Percentiles rank a stretch among this genome's conserved stretches.
phyloP scores from a whole-genome alignment of 2,329 filamentous ascomycete genomes.

The Trichoderma atroviride region DNA sequence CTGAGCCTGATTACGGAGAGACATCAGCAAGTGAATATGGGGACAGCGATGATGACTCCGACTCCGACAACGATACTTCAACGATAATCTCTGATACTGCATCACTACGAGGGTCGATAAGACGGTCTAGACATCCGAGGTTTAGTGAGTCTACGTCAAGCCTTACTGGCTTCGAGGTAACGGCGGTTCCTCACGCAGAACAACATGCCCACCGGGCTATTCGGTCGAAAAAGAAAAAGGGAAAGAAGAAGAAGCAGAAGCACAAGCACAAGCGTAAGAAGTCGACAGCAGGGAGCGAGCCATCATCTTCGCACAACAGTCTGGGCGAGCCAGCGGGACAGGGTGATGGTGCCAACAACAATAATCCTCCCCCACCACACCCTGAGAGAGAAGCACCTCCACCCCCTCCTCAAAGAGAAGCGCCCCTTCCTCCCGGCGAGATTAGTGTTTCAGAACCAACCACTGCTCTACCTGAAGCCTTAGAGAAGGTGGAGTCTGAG shows the following conservation, averaged over 20 bases:
- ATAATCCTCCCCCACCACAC: not conserved
- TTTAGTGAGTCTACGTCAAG: not conserved
- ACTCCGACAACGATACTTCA: not conserved
- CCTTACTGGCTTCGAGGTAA: slow-evolving; percentile 12
- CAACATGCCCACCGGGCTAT: not conserved
- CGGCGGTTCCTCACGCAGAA: not conserved
- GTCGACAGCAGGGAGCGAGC: slow-evolving; percentile 6
- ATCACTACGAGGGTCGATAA: not conserved
- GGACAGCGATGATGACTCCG: not conserved
- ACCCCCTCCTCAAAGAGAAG: not conserved
- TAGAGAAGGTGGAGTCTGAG: not conserved
- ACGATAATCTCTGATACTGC: not conserved
- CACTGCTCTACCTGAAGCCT: not conserved
- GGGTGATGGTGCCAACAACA: not conserved
- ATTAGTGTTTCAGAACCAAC: not conserved
- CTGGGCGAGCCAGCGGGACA: not conserved
- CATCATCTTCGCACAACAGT: slow-evolving; percentile 8
- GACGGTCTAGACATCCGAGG: not conserved
- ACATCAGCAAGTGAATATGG: not conserved
- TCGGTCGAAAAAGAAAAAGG: slow-evolving; percentile 12
- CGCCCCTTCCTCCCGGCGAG: not conserved
- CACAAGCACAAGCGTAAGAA: slow-evolving; percentile 42
- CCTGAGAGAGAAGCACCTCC: not conserved
- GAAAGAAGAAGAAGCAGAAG: slow-evolving; percentile 13
- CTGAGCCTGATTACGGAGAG: slow-evolving; percentile 6